Conservation (phyloP, 176 grass and related monocot genomes). For the Rhynchospora pubera region DNA sequence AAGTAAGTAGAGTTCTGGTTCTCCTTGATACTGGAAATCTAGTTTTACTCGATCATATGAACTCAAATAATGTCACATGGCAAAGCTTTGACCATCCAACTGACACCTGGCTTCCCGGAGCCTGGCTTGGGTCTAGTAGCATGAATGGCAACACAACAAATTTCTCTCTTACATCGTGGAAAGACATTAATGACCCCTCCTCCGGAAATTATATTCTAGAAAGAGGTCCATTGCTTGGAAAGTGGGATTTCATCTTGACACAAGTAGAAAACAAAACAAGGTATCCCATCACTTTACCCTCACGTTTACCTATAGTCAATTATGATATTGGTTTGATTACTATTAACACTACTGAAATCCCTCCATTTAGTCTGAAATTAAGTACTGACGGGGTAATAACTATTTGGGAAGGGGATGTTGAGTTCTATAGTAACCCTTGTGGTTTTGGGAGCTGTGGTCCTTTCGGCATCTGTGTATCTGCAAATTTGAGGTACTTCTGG, state of each 20-base stretch:
- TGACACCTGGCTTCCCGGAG: slow-evolving; percentile 30
- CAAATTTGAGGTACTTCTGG: neutral
- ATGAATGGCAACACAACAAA: neutral
- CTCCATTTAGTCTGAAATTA: neutral
- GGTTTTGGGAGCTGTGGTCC: slow-evolving; percentile 21
- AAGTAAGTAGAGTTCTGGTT: neutral
- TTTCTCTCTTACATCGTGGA: neutral
- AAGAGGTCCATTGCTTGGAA: neutral
- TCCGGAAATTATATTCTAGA: neutral
- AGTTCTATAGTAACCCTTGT: slow-evolving; percentile 14
- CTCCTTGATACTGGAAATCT: slow-evolving; percentile 32
- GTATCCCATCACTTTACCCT: neutral
- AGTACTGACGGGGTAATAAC: neutral
- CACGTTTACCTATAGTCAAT: neutral
- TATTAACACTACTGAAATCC: neutral
- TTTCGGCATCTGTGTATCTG: slow-evolving; percentile 15
- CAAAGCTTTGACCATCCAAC: slow-evolving; percentile 44
- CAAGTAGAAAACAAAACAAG: neutral
- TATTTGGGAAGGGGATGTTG: slow-evolving; percentile 16
- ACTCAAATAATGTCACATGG: slow-evolving; percentile 21
- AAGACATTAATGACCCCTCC: neutral
- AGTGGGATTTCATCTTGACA: neutral
- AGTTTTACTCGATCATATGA: slow-evolving; percentile 5
- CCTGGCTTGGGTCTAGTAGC: slow-evolving; percentile 17
- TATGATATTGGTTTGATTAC: neutral